These are phyloP conservation scores for Hypoxylon sp. DNA, from an alignment of 2,329 filamentous ascomycete species.

Conservation along the genomic window DNA sequence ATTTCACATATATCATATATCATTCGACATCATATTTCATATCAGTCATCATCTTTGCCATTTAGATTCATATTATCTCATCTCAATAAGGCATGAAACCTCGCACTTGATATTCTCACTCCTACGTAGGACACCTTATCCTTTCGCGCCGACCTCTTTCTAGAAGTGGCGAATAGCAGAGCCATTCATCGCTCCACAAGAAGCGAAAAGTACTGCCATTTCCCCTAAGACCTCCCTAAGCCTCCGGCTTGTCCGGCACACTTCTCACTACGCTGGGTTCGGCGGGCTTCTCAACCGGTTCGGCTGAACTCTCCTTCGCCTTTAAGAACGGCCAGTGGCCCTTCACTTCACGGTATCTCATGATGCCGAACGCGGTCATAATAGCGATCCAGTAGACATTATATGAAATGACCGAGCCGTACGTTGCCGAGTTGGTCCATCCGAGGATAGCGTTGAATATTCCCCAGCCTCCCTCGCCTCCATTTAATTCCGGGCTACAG, in stretches of 20 bases:
- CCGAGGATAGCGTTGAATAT: constrained; percentile 89
- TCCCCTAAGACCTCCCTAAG: constrained; percentile 9
- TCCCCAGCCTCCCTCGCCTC: constrained; percentile 82
- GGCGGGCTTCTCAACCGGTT: constrained; percentile 8
- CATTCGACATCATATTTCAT: constrained; percentile 1
- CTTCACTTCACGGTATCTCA: constrained; percentile 77
- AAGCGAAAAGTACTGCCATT: neutral
- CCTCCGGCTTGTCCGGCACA: constrained; percentile 11
- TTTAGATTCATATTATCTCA: neutral
- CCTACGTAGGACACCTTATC: neutral
- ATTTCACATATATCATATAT: neutral
- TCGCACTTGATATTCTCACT: neutral
- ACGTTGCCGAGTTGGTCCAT: constrained; percentile 91
- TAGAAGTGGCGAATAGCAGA: neutral
- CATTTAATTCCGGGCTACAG: constrained; percentile 80
- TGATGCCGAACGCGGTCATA: constrained; percentile 73
- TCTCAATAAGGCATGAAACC: neutral
- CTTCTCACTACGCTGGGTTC: constrained; percentile 19
- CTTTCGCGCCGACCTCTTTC: neutral
- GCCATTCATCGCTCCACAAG: neutral
- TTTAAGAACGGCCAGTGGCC: constrained; percentile 64
- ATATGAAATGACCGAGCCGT: constrained; percentile 88
- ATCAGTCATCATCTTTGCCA: neutral
- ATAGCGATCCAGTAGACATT: constrained; percentile 88
- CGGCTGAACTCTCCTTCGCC: constrained; percentile 35